Percentiles rank a stretch among this genome's conserved stretches.
Conservation (phyloP, 1,284 basidiomycete genomes). For the Binderoboletus segoi region DNA sequence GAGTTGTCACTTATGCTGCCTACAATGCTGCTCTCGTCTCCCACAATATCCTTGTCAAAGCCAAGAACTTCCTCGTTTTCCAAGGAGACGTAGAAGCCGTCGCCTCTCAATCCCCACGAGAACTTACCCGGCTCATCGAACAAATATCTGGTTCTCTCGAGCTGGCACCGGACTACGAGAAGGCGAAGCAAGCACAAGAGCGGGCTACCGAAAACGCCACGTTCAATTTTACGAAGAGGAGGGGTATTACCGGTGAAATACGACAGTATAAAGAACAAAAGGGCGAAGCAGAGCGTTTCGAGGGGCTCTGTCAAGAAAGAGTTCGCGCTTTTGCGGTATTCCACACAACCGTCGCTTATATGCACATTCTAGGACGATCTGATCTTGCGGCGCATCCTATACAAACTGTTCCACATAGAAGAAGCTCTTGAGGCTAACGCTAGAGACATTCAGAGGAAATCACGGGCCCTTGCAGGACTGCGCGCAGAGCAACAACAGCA, state of each 20-base stretch:
- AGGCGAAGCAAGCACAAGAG: slow-evolving; percentile 84
- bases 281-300: slow-evolving; percentile 89
- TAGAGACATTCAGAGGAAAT: slow-evolving; percentile 70
- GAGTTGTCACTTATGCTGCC: slow-evolving; percentile 76
- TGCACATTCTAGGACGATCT: slow-evolving; percentile 65
- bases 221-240: slow-evolving; percentile 90
- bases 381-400: slow-evolving; percentile 82
- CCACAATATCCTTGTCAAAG: slow-evolving; percentile 98
- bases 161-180: slow-evolving; percentile 87
- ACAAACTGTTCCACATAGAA: slow-evolving; percentile 91
- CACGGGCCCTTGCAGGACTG: slow-evolving; percentile 67
- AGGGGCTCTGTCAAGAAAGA: slow-evolving; percentile 72
- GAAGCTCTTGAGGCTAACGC: slow-evolving; percentile 75
- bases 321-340: slow-evolving; percentile 44
- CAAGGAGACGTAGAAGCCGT: slow-evolving; percentile 99
- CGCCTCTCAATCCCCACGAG: slow-evolving; percentile 91
- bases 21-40: slow-evolving; percentile 86
- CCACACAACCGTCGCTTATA: slow-evolving; percentile 7
- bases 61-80: slow-evolving; percentile 99
- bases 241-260: slow-evolving; percentile 93
- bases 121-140: slow-evolving; percentile 90
- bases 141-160: slow-evolving; percentile 95
- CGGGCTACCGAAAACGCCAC: slow-evolving; percentile 92
- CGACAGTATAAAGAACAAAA: slow-evolving; percentile 98
- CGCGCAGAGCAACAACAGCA: slow-evolving; percentile 69